Percentiles rank a stretch among this genome's conserved stretches.
Evolutionary conservation across 140 eudicot genomes (phyloP).

Genomic region (Anethum foeniculum): DNA sequence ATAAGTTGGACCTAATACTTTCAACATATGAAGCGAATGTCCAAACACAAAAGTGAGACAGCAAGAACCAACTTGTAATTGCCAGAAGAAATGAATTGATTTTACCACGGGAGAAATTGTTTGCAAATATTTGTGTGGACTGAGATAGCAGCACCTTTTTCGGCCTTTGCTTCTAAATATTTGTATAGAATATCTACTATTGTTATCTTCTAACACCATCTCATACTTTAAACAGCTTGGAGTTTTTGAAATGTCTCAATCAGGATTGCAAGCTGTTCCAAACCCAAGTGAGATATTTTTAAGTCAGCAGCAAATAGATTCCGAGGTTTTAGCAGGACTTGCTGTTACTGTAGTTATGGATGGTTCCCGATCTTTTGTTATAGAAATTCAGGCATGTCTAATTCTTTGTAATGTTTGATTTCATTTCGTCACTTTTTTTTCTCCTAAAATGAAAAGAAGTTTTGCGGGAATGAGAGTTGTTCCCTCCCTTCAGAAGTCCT

Average conservation of each 20-base stretch:
- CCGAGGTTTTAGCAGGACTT: constrained; percentile 69
- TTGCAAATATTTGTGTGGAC: background rate
- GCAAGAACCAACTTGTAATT: background rate
- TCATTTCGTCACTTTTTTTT: background rate
- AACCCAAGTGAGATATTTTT: constrained; percentile 84
- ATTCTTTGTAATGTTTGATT: background rate
- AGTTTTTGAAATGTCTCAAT: constrained; percentile 82
- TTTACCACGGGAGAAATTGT: no score
- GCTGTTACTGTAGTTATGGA: constrained; percentile 85
- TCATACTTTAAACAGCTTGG: constrained; percentile 52
- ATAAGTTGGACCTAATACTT: background rate
- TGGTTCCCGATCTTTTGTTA: constrained; percentile 77
- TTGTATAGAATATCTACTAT: background rate
- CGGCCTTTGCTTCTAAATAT: background rate
- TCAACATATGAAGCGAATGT: background rate
- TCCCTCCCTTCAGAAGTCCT: background rate
- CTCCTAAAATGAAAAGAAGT: background rate
- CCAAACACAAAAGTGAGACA: background rate
- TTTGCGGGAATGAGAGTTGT: background rate
- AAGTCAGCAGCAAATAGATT: constrained; percentile 55
- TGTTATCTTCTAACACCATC: background rate
- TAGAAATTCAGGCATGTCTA: constrained; percentile 66
- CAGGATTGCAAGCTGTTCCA: constrained; percentile 64
- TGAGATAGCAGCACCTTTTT: background rate
- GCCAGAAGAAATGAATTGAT: background rate